Base-by-base conservation (phyloP, 768 basidiomycete species). In the Daedaleopsis nitida region DNA sequence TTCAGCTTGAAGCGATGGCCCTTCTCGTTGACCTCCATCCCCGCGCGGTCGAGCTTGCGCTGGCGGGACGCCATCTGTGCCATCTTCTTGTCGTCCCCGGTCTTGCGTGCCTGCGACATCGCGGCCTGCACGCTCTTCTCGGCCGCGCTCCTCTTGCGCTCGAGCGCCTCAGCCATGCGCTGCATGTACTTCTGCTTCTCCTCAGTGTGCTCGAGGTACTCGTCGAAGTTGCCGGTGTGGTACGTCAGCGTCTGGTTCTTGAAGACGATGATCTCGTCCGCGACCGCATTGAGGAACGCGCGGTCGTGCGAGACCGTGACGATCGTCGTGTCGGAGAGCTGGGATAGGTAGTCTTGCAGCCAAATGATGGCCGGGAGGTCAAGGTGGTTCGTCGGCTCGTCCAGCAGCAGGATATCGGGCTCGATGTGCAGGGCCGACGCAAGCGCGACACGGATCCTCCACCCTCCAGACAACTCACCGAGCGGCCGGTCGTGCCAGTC, bases 321-420 rank as follows among this genome's bases (percentile, higher is more conserved):
- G 23, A 66, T 52, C 16, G 67, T 68, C n/a, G 63, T 59, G 7
- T 60, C 49, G 21, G 59, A n/a, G 32, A 64, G 63, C 38, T 57
- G 43, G 54, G 45, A 42, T 7, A 64, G 44, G 56, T 63, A 59
- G 45, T 63, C 62, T 44, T 64, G 58, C 9, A 64, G 58, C 62
- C 62, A 64, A 24, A 64, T 55, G 74, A 99, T 99, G 21, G 94
- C 96, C 65, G 85, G 89, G 94, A 97, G 96, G 73, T 97, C 95
- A 82, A 97, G 85, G 76, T 98, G 95, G 74, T 97, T 98, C 38
- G 95, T 98, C 52, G 96, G 94, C 75, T 96, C 94, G 73, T 96
- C 94, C 43, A 95, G 84, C 19, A 97, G 80, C 24, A 98, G 82
- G 72, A 98, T 88, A 75, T 97, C 51, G 95, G 96, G 74, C 92